phyloP scores from a whole-genome alignment of 306 rosid genomes.

The Gynostemma pentaphyllum region DNA sequence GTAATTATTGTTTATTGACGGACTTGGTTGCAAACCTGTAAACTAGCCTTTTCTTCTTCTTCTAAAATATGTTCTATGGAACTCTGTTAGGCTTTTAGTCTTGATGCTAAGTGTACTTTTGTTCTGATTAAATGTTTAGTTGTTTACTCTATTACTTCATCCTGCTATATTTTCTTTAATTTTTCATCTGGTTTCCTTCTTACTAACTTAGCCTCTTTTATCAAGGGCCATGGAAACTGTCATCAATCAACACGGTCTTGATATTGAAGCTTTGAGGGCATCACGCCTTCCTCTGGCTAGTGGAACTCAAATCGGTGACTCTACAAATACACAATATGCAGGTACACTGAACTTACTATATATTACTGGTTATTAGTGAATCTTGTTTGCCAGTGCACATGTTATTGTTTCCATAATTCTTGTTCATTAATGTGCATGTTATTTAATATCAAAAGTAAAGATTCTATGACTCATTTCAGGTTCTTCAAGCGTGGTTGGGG shows the following conservation, averaged over 20 bases:
- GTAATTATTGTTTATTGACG: neutral
- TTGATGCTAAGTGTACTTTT: neutral
- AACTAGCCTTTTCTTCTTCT: no score
- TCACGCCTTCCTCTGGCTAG: constrained; percentile 80
- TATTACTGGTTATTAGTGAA: neutral
- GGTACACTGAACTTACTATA: constrained; percentile 11
- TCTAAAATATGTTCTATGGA: neutral
- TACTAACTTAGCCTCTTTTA: constrained; percentile 18
- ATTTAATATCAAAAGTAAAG: neutral
- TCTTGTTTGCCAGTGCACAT: constrained; percentile 11
- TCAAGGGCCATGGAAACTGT: constrained; percentile 99
- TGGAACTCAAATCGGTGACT: constrained; percentile 57
- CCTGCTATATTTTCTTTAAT: neutral
- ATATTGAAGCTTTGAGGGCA: constrained; percentile 86
- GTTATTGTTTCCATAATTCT: constrained; percentile 8
- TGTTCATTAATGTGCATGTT: neutral
- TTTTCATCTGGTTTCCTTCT: constrained; percentile 7
- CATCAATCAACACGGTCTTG: constrained; percentile 88
- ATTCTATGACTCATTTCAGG: constrained; percentile 28
- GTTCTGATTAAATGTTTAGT: neutral
- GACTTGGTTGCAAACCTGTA: neutral
- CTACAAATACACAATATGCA: constrained; percentile 17
- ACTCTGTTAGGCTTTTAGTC: neutral
- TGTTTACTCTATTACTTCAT: no score
- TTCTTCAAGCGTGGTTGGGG: constrained; percentile 53